Evolutionary conservation across 768 basidiomycete species (phyloP), one percentile per base, ranked within the genome.

Genomic region (Aureoboletus auriporus): DNA sequence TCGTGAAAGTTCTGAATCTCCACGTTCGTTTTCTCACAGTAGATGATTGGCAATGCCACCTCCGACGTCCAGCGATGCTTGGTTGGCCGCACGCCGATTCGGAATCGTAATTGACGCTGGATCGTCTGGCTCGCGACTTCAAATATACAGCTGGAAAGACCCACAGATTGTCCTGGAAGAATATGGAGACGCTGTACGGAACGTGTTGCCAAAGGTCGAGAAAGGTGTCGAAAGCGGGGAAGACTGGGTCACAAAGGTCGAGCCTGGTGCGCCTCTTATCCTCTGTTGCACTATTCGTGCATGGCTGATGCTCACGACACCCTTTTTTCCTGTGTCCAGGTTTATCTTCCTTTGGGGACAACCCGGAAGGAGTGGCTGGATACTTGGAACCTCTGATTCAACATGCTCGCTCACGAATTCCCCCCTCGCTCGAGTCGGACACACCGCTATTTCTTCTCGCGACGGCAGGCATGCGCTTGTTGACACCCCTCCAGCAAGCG

Each of bases 41-140:
- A 42, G 29, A 61, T 61, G 62, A 44, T 55, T 42, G 63, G 65
- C 63, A 59, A 90, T 93, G 90, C 84, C 88, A 39, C 86, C 90
- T 42, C 84, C 86, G 50, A 80, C 77, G 49, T 78, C 71, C 45
- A 75, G 75, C 56, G 81, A 90, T 63, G 69, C 83, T 52, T 93
- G 90, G 90, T 77, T 89, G 47, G 70, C 77, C 51, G 82, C 82
- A 47, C 83, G 92, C 56, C 83, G 85, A 59, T 95, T 92, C 69
- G 93, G 91, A 51, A 79, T 98, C 51, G 93, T 98, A 53, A 91
- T 99, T 68, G 96, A 99, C 74, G 96, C 96, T 63, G 96, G 96
- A 52, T 96, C 93, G 65, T 97, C 93, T 20, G 96, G 96, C 27
- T 97, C 95, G 5, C 75, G 96, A 46, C 73, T 97, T 31, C 94